phyloP scores from a whole-genome alignment of 2,329 filamentous ascomycete species.

The Xylaria digitata region DNA sequence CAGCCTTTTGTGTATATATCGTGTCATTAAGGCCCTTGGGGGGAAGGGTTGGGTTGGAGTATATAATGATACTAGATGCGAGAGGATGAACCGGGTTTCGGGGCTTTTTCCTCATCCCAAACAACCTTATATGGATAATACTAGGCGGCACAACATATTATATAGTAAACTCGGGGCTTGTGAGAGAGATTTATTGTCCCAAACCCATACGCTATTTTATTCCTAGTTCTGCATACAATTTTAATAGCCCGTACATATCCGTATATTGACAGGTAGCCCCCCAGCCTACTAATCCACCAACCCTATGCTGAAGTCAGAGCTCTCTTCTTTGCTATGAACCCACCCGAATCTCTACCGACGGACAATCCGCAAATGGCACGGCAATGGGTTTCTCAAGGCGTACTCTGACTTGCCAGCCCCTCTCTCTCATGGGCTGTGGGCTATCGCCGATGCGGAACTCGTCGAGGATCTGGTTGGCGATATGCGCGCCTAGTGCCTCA shows the following conservation, averaged over 20 bases:
- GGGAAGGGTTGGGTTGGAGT: background rate
- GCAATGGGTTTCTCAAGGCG: constrained; percentile 78
- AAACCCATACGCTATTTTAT: background rate
- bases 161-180: background rate
- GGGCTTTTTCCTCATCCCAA: too few species aligned
- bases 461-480: constrained; percentile 59
- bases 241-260: background rate
- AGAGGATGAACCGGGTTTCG: background rate
- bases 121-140: background rate
- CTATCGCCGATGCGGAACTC: constrained; percentile 53
- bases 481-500: constrained; percentile 67
- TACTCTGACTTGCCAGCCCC: constrained; percentile 67
- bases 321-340: constrained; percentile 39
- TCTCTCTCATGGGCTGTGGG: constrained; percentile 52
- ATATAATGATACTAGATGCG: background rate
- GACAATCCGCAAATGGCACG: constrained; percentile 77
- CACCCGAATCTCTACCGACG: constrained; percentile 69
- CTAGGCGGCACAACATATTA: background rate
- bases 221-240: background rate
- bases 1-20: background rate
- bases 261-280: background rate
- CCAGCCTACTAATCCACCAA: background rate
- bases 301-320: background rate
- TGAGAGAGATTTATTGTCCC: background rate
- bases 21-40: background rate